These are phyloP conservation scores for Onygena corvina DNA, from an alignment of 2,329 filamentous ascomycete genomes.

Conservation along the genomic window DNA sequence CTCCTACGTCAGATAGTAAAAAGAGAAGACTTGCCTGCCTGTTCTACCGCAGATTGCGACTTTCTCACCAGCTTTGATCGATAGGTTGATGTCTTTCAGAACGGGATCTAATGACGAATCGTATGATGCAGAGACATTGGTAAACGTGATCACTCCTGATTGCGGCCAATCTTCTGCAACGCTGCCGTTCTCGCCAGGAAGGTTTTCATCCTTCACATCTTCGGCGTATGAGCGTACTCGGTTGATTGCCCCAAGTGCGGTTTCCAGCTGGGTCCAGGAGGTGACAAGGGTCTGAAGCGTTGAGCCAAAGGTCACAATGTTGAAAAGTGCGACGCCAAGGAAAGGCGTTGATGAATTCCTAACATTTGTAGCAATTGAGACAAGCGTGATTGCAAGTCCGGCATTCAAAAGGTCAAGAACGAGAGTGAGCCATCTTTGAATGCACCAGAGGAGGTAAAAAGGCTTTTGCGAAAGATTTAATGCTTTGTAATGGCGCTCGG, in stretches of 20 bases:
- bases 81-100: slow-evolving; percentile 9
- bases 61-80: slow-evolving; percentile 12
- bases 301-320: not conserved
- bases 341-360: not conserved
- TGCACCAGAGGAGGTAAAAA: slow-evolving; percentile 3
- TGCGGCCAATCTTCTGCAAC: slow-evolving; percentile 17
- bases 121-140: slow-evolving; percentile 3
- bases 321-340: slow-evolving; percentile 4
- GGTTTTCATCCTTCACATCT: slow-evolving; percentile 6
- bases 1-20: not conserved
- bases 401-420: slow-evolving; percentile 4
- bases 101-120: not conserved
- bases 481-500: slow-evolving; percentile 1
- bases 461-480: slow-evolving; percentile 5
- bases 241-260: slow-evolving; percentile 1
- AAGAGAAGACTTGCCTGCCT: slow-evolving; percentile 10
- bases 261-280: slow-evolving; percentile 4
- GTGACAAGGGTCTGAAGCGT: not conserved
- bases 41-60: slow-evolving; percentile 17
- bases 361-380: not conserved
- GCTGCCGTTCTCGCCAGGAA: slow-evolving; percentile 12
- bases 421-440: slow-evolving; percentile 6
- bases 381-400: not conserved
- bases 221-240: not conserved
- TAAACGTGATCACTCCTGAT: slow-evolving; percentile 1